Conservation (phyloP, 371 early-diverging fungal genomes). For the Conidiobolus coronatus region DNA sequence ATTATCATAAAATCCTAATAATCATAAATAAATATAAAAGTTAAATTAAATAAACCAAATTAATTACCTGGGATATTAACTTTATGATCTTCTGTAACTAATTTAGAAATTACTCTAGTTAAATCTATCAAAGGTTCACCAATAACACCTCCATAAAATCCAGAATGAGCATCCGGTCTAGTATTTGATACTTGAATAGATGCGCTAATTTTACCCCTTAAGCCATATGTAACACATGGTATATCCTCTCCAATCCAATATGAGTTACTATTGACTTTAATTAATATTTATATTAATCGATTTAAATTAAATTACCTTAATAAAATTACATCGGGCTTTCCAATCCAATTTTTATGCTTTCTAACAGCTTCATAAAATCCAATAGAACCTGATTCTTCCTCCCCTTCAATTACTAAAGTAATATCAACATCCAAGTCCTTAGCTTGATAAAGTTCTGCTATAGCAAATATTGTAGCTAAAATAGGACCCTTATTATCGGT, state of each 20-base stretch:
- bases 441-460: slow-evolving; percentile 34
- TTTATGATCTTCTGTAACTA: slow-evolving; percentile 25
- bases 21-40: background rate
- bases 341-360: slow-evolving; percentile 25
- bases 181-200: slow-evolving; percentile 29
- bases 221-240: slow-evolving; percentile 93
- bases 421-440: slow-evolving; percentile 38
- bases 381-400: slow-evolving; percentile 55
- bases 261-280: slow-evolving; percentile 12
- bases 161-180: slow-evolving; percentile 49
- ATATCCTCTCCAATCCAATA: slow-evolving; percentile 87
- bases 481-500: slow-evolving; percentile 71
- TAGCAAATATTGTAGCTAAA: slow-evolving; percentile 51
- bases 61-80: slow-evolving; percentile 40
- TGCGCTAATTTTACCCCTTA: slow-evolving; percentile 68
- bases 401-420: slow-evolving; percentile 61
- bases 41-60: background rate
- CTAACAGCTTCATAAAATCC: slow-evolving; percentile 41
- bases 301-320: slow-evolving; percentile 17
- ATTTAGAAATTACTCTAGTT: slow-evolving; percentile 32
- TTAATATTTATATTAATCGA: background rate
- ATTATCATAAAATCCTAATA: slow-evolving; percentile 28
- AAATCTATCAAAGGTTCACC: slow-evolving; percentile 53
- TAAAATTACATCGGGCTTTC: slow-evolving; percentile 41
- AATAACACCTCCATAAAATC: slow-evolving; percentile 67